A percentile compares a stretch with the other conserved stretches of the same genome.
phyloP scores from a whole-genome alignment of 129 eudicot species.

The Centaurea solstitialis region DNA sequence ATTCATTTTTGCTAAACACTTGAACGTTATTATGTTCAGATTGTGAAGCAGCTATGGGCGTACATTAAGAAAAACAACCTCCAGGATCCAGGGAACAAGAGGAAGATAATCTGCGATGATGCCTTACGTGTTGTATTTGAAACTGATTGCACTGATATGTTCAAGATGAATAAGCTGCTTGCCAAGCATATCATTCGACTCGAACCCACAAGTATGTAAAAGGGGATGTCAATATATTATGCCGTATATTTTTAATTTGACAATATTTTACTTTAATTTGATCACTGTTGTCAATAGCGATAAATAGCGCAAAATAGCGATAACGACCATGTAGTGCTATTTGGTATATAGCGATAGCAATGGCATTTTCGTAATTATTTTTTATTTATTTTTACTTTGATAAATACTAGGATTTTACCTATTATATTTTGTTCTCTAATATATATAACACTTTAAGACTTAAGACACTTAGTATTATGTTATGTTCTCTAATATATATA shows the following conservation, averaged over 20 bases:
- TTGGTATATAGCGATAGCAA: too few species aligned
- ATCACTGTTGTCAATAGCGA: too few species aligned
- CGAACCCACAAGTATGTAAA: constrained; percentile 74
- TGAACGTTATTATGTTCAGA: constrained; percentile 45
- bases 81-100: constrained; percentile 92
- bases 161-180: constrained; percentile 94
- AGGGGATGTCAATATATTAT: neutral
- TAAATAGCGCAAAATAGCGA: too few species aligned
- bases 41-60: constrained; percentile 94
- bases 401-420: too few species aligned
- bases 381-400: too few species aligned
- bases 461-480: too few species aligned
- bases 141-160: constrained; percentile 88
- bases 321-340: too few species aligned
- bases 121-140: constrained; percentile 86
- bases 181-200: constrained; percentile 83
- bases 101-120: constrained; percentile 92
- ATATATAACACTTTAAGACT: too few species aligned
- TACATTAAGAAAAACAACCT: constrained; percentile 91
- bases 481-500: too few species aligned
- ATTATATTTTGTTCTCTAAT: too few species aligned
- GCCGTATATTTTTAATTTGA: neutral
- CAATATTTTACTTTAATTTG: neutral
- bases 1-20: constrained; percentile 5
- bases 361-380: too few species aligned